These are phyloP conservation scores for Exserohilum rostratum DNA, from an alignment of 2,329 filamentous ascomycete genomes.

Conservation along the genomic window DNA sequence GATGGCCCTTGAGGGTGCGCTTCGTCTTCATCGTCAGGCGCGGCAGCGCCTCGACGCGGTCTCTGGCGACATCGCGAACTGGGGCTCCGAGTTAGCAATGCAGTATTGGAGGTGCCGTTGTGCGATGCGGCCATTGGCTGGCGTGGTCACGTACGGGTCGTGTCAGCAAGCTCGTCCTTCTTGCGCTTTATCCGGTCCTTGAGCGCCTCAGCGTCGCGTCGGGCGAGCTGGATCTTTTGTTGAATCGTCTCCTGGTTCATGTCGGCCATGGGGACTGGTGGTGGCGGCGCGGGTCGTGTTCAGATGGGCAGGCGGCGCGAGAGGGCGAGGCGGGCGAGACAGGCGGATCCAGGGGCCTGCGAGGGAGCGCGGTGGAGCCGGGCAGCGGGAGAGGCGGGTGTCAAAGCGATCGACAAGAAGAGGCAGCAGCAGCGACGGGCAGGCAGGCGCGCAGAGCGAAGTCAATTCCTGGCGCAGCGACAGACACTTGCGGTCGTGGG, in stretches of 20 bases:
- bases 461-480: slow-evolving; percentile 38
- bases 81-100: slow-evolving; percentile 37
- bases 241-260: slow-evolving; percentile 59
- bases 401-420: slow-evolving; percentile 13
- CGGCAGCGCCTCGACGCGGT: slow-evolving; percentile 89
- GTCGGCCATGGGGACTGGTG: slow-evolving; percentile 50
- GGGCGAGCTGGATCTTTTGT: slow-evolving; percentile 85
- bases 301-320: slow-evolving; percentile 25
- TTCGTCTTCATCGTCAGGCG: slow-evolving; percentile 97
- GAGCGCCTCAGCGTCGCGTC: slow-evolving; percentile 95
- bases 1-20: slow-evolving; percentile 93
- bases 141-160: slow-evolving; percentile 75
- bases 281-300: slow-evolving; percentile 13
- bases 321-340: slow-evolving; percentile 23
- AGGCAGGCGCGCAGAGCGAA: slow-evolving; percentile 30
- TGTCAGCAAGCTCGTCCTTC: slow-evolving; percentile 99
- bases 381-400: slow-evolving; percentile 23
- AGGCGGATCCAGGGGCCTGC: slow-evolving; percentile 43
- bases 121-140: slow-evolving; percentile 1
- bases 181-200: slow-evolving; percentile 99
- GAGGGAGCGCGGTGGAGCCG: slow-evolving; percentile 37
- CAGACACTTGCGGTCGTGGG: slow-evolving; percentile 17
- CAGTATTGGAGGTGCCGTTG: neutral
- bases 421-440: slow-evolving; percentile 28
- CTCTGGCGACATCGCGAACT: slow-evolving; percentile 92